Evolutionary conservation across 2,329 filamentous ascomycete species (phyloP).

Genomic region (Rhynchosporium agropyri): DNA sequence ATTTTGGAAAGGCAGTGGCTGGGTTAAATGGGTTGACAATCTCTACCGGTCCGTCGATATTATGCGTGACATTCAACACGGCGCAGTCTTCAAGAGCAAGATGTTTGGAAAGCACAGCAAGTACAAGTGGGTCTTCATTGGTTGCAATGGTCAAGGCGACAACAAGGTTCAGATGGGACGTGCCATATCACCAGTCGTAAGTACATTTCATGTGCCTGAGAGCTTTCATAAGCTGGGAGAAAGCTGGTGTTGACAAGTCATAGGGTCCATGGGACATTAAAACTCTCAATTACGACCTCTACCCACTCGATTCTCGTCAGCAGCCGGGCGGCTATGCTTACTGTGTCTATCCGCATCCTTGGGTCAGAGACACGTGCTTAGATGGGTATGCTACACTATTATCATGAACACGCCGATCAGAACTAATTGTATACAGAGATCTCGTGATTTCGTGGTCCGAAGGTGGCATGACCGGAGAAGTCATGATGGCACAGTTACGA

Average conservation of each 20-base stretch:
- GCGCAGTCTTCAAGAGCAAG: slow-evolving; percentile 30
- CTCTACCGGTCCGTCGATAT: slow-evolving; percentile 19
- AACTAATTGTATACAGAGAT: slow-evolving; percentile 18
- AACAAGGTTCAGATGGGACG: slow-evolving; percentile 29
- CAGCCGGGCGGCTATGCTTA: slow-evolving; percentile 20
- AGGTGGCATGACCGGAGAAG: slow-evolving; percentile 28
- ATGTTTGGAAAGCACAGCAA: slow-evolving; percentile 27
- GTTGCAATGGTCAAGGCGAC: slow-evolving; percentile 26
- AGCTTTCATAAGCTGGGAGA: background rate
- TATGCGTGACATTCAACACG: slow-evolving; percentile 28
- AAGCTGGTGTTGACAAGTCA: background rate
- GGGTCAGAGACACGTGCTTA: slow-evolving; percentile 25
- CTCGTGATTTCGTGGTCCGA: slow-evolving; percentile 34
- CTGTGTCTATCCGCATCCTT: slow-evolving; percentile 35
- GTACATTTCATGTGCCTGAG: background rate
- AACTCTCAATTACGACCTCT: background rate
- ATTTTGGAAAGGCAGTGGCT: slow-evolving; percentile 26
- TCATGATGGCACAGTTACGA: slow-evolving; percentile 28
- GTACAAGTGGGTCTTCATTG: slow-evolving; percentile 30
- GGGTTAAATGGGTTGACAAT: slow-evolving; percentile 21
- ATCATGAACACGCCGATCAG: background rate
- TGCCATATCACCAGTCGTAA: slow-evolving; percentile 25
- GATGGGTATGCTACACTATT: slow-evolving; percentile 7
- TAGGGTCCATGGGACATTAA: background rate
- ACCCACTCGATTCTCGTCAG: background rate